Conservation (phyloP, 345 rosid species). For the Adansonia digitata region DNA sequence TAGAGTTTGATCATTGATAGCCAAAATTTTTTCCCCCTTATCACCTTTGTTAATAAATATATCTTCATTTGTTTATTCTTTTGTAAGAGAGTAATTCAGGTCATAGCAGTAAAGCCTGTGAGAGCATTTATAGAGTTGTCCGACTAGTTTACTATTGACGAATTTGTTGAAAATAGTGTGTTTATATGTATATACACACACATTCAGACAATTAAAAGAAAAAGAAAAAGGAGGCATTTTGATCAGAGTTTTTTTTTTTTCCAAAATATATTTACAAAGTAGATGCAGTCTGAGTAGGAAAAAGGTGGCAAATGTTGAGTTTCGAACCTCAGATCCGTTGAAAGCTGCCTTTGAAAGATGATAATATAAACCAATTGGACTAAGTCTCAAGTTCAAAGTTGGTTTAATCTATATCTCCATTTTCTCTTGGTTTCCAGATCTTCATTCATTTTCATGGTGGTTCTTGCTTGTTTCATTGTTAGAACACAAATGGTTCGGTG, state of each 20-base stretch:
- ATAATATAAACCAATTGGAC: too few relatives aligned
- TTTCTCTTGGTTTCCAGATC: too few relatives aligned
- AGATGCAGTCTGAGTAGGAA: too few relatives aligned
- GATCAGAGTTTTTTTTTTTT: too few relatives aligned
- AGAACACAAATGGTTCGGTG: too few relatives aligned
- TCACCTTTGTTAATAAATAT: slow-evolving; percentile 1
- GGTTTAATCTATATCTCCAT: too few relatives aligned
- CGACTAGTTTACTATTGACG: background rate
- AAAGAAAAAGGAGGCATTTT: background rate
- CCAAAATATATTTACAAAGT: too few relatives aligned
- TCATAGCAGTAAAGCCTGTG: background rate
- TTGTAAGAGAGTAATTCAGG: slow-evolving; percentile 12
- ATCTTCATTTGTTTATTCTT: slow-evolving; percentile 31
- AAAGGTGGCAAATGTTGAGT: too few relatives aligned
- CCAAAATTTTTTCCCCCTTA: background rate
- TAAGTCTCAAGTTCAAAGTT: too few relatives aligned
- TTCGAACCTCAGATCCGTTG: too few relatives aligned
- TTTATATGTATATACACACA: background rate
- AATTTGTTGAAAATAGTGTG: background rate
- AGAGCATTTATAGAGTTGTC: background rate
- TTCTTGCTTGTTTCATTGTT: background rate
- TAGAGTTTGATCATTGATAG: slow-evolving; percentile 9
- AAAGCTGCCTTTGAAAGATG: too few relatives aligned
- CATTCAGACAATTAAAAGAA: background rate
- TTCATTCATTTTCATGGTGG: background rate